phyloP scores from a whole-genome alignment of 495 filamentous ascomycete genomes.

The Penicillium bialowiezense region DNA sequence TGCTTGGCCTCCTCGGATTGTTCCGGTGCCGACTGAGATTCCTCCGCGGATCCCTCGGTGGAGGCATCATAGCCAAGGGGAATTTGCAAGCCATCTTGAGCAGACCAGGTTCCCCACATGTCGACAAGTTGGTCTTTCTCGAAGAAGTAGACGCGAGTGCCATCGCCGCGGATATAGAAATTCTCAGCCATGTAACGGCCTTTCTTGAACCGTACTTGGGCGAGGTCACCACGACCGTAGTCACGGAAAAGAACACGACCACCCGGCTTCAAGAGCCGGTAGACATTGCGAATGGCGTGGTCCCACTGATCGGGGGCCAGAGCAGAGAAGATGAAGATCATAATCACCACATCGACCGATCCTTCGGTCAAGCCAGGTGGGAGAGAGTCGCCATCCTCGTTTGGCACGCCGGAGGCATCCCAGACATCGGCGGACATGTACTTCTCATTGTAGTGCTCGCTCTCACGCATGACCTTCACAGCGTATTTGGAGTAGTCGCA shows the following conservation, averaged over 20 bases:
- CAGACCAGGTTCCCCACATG: slow-evolving; percentile 68
- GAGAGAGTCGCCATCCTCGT: slow-evolving; percentile 39
- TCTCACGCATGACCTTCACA: slow-evolving; percentile 79
- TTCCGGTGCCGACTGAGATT: slow-evolving; percentile 11
- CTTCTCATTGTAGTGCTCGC: slow-evolving; percentile 61
- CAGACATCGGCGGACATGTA: slow-evolving; percentile 85
- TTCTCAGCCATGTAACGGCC: slow-evolving; percentile 90
- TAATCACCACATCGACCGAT: slow-evolving; percentile 82
- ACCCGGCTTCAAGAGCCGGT: slow-evolving; percentile 78
- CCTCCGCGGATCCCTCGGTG: slow-evolving; percentile 9
- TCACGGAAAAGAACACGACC: slow-evolving; percentile 90
- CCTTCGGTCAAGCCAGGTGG: slow-evolving; percentile 73
- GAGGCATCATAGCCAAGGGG: slow-evolving; percentile 8
- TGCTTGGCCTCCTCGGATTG: slow-evolving; percentile 6
- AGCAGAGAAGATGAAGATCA: slow-evolving; percentile 97
- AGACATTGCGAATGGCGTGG: slow-evolving; percentile 76
- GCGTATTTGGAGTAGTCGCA: slow-evolving; percentile 92
- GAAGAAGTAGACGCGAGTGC: slow-evolving; percentile 97
- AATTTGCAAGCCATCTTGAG: slow-evolving; percentile 31
- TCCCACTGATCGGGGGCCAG: slow-evolving; percentile 82
- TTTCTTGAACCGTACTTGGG: slow-evolving; percentile 95
- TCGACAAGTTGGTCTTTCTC: slow-evolving; percentile 74
- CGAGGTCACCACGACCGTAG: slow-evolving; percentile 91
- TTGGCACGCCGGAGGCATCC: slow-evolving; percentile 68
- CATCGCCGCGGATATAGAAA: slow-evolving; percentile 94